These are phyloP conservation scores for Hypholoma sublateritium DNA, from an alignment of 768 basidiomycete species.

Conservation along the genomic window DNA sequence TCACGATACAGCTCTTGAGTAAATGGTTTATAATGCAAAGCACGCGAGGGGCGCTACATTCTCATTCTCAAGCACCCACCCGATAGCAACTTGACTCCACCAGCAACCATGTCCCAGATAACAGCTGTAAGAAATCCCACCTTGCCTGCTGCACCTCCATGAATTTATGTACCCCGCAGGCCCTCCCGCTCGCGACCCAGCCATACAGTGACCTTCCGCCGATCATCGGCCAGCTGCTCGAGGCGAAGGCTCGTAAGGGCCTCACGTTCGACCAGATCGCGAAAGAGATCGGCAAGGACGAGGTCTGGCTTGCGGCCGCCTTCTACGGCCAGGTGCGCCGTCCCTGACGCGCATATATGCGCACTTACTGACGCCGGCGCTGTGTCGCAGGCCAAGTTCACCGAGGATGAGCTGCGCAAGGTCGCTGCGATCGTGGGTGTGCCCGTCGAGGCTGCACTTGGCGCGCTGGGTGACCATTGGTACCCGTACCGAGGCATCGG, in stretches of 20 bases:
- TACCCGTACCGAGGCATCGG: conserved; percentile 74
- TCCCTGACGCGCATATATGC: conserved; percentile 6
- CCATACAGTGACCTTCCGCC: conserved; percentile 55
- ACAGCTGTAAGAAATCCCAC: conserved; percentile 7
- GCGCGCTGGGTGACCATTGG: conserved; percentile 62
- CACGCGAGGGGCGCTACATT: background rate
- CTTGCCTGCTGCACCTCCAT: background rate
- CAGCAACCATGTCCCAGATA: conserved; percentile 8
- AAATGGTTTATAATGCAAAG: conserved; percentile 7
- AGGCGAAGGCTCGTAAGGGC: conserved; percentile 71
- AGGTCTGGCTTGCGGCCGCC: conserved; percentile 80
- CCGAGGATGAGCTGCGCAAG: conserved; percentile 53
- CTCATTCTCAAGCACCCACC: background rate
- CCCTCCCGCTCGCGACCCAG: conserved; percentile 38
- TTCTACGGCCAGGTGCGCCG: conserved; percentile 73
- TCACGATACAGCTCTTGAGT: background rate
- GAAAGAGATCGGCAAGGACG: conserved; percentile 64
- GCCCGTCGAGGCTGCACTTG: conserved; percentile 33
- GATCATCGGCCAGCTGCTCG: conserved; percentile 49
- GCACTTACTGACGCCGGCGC: background rate
- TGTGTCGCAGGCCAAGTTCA: conserved; percentile 62
- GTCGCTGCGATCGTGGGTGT: conserved; percentile 53
- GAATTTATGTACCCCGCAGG: conserved; percentile 24
- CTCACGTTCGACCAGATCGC: conserved; percentile 72
- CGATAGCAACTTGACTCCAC: background rate